Evolutionary conservation across 176 grass and related monocot genomes (phyloP).

Genomic region (Pharus latifolius): DNA sequence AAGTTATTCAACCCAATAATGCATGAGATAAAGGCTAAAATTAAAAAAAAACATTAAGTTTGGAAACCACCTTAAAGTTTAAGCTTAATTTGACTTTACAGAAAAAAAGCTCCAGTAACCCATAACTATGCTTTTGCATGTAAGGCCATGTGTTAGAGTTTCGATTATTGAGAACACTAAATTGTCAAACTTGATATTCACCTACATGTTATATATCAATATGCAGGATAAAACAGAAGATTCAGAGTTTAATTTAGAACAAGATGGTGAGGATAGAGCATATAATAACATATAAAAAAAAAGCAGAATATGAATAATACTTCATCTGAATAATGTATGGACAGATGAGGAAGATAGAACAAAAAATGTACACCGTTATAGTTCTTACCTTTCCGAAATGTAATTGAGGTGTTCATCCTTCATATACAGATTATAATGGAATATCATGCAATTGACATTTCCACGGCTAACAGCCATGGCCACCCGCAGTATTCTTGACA

Average conservation of each 20-base stretch:
- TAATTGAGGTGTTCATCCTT: slow-evolving; percentile 91
- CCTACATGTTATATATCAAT: not conserved
- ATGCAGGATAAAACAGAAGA: not conserved
- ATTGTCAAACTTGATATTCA: not conserved
- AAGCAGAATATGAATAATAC: not conserved
- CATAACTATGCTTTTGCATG: not conserved
- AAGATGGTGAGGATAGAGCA: no score
- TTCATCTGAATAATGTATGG: not conserved
- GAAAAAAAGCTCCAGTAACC: not conserved
- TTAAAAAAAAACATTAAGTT: not conserved
- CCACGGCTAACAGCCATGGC: slow-evolving; percentile 64
- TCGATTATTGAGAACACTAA: not conserved
- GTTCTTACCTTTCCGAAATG: slow-evolving; percentile 80
- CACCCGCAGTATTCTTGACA: slow-evolving; percentile 64
- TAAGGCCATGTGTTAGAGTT: not conserved
- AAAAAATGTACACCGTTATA: no score
- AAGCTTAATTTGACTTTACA: not conserved
- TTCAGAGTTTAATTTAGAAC: no score
- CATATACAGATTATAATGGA: slow-evolving; percentile 96
- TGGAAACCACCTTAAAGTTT: not conserved
- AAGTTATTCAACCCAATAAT: not conserved
- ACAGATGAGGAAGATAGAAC: no score
- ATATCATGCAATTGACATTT: slow-evolving; percentile 78
- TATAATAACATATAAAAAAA: no score
- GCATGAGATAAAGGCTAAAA: not conserved